phyloP scores from a whole-genome alignment of 352 stramenopile genomes.

The Phytophthora cryptogea region DNA sequence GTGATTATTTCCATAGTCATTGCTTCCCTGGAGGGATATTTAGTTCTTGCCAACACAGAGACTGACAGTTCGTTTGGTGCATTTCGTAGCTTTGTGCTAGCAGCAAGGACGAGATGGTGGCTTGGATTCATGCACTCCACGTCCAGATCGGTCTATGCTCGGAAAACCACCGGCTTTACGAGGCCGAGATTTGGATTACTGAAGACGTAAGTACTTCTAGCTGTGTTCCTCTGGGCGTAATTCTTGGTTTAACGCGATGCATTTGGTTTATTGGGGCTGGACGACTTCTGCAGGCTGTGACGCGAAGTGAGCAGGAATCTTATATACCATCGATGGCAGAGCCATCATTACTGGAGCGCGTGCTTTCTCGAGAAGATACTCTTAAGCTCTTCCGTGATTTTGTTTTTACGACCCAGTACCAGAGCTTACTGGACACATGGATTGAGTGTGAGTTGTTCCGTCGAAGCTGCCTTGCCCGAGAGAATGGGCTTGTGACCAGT shows the following conservation, averaged over 20 bases:
- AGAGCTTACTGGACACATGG: conserved; percentile 82
- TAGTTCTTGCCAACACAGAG: not conserved
- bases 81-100: conserved; percentile 64
- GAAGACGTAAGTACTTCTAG: conserved; percentile 63
- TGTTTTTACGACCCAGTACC: conserved; percentile 60
- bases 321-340: conserved; percentile 45
- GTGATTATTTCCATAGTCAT: conserved; percentile 29
- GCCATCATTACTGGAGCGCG: conserved; percentile 66
- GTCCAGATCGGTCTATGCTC: conserved; percentile 79
- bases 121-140: conserved; percentile 82
- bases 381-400: conserved; percentile 86
- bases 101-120: conserved; percentile 81
- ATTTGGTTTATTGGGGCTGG: not conserved
- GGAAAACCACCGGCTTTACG: conserved; percentile 80
- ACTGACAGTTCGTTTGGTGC: conserved; percentile 2
- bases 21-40: not conserved
- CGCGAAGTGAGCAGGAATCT: conserved; percentile 58
- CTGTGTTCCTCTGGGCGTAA: not conserved
- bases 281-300: conserved; percentile 48
- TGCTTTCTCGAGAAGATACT: conserved; percentile 75
- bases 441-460: conserved; percentile 85
- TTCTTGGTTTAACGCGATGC: not conserved
- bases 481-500: conserved; percentile 49
- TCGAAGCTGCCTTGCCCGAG: conserved; percentile 64
- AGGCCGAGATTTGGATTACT: conserved; percentile 85